phyloP scores from a whole-genome alignment of 352 stramenopile species.

The Globisporangium emineosum region DNA sequence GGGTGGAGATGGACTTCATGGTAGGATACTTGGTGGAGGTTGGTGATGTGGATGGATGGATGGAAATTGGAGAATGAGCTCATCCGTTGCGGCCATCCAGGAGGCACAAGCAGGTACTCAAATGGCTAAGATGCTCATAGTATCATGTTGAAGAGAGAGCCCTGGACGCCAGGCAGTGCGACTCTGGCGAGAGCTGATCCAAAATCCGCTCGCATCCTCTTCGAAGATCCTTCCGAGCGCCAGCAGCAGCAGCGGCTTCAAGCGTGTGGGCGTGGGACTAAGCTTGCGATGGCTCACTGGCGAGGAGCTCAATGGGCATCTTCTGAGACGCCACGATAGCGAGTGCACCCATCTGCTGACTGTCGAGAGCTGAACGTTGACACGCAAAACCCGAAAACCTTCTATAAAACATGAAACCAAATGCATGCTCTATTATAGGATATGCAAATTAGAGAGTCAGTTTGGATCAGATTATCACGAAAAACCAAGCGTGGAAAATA shows the following conservation, averaged over 20 bases:
- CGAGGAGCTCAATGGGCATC: constrained; percentile 1
- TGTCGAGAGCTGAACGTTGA: constrained; percentile 1
- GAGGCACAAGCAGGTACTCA: not conserved
- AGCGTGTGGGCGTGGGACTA: not conserved
- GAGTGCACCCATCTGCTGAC: constrained; percentile 13
- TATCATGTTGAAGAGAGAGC: not conserved
- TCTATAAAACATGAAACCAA: not conserved
- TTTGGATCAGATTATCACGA: not conserved
- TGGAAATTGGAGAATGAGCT: constrained; percentile 32
- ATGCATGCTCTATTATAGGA: not conserved
- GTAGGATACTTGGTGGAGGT: not conserved
- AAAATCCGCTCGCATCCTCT: constrained; percentile 3
- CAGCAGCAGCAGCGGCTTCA: not conserved
- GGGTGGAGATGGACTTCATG: constrained; percentile 34
- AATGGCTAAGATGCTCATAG: not conserved
- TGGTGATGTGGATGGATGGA: constrained; percentile 19
- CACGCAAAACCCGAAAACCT: not conserved
- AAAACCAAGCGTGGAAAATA: not conserved
- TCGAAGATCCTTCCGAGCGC: constrained; percentile 4
- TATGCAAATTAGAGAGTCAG: not conserved
- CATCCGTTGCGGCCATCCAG: not conserved
- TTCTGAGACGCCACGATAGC: constrained; percentile 10
- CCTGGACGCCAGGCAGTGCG: not conserved
- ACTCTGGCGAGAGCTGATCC: constrained; percentile 3
- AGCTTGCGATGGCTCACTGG: not conserved